A percentile compares a stretch with the other conserved stretches of the same genome.
These are phyloP conservation scores for Cryptosporidium meleagridis DNA, from an alignment of 169 alveolate species.

Conservation along the genomic window DNA sequence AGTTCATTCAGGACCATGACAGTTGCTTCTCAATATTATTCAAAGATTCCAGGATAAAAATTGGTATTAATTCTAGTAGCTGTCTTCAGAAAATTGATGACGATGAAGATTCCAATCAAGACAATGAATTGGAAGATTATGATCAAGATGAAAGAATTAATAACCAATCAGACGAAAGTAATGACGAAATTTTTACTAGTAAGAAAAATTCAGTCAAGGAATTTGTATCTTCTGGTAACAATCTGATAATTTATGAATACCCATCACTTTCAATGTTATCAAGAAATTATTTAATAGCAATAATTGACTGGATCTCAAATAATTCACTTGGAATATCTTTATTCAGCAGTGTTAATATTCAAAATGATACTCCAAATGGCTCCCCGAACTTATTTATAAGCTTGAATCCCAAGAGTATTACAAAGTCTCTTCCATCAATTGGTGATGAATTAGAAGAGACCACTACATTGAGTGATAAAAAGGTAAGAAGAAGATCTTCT, in stretches of 20 bases:
- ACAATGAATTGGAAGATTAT: neutral
- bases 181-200: neutral
- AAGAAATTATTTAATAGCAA: slow-evolving; percentile 9
- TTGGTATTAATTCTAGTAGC: neutral
- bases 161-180: neutral
- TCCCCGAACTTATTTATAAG: neutral
- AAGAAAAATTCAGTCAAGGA: neutral
- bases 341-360: slow-evolving; percentile 2
- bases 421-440: slow-evolving; percentile 27
- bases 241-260: slow-evolving; percentile 16
- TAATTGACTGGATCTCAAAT: slow-evolving; percentile 22
- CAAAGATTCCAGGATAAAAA: neutral
- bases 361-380: neutral
- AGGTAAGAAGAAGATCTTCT: neutral
- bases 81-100: neutral
- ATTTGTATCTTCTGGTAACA: neutral
- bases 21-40: slow-evolving; percentile 18
- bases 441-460: neutral
- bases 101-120: neutral
- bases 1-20: slow-evolving; percentile 4
- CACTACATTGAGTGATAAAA: neutral
- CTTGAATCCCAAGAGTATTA: slow-evolving; percentile 2
- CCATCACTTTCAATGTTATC: slow-evolving; percentile 25
- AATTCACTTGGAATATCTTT: slow-evolving; percentile 30
- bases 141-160: neutral